Base-by-base conservation (phyloP, 805 yeast species). In the baker's yeast (Saccharomyces cerevisiae) region DNA sequence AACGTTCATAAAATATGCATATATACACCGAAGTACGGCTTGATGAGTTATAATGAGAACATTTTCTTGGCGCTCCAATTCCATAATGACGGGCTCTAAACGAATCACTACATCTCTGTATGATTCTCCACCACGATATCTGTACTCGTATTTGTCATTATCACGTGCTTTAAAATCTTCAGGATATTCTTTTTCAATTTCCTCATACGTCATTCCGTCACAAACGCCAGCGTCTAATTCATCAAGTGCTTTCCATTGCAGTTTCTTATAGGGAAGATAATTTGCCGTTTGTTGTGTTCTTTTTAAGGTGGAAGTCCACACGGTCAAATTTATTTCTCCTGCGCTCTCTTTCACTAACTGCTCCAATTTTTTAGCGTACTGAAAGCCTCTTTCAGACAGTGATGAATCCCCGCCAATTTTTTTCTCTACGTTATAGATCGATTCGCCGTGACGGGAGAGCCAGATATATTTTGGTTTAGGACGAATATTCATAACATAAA, bases 161-260 rank as follows among this genome's bases (percentile, higher is more conserved):
- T 94, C 99, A 56, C 99, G 80, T 6, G 97, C 96, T 61, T 83
- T 87, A 73, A 94, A 94, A 66, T 94, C 99, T 59, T 89, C 96
- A 0, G 99, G 99, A 68, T 84, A 91, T 57, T 78, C 71, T 31
- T 79, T 73, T 62, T 89, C 95, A 64, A 92, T 89, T 57, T 92
- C 96, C 61, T 91, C 96, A 67, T 92, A 92, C 0, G 99, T 92
- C 80, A 92, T 80, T 5, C 97, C 98, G 70, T 92, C 99, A 70
- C 98, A 92, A 26, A 89, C 91, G 10, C 99, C 99, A 0, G 97
- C 98, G 69, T 92, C 98, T 57, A 92, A 79, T 73, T 92, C 99
- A 69, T 92, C 98, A 61, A 92, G 75, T 0, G 98, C 98, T 70
- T 94, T 94, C 99, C 99, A 92, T 59, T 85, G 86, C 60, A 90